Evolutionary conservation across 1,284 basidiomycete genomes (phyloP), one percentile per base, ranked within the genome.

Genomic region (Marasmius oreades): DNA sequence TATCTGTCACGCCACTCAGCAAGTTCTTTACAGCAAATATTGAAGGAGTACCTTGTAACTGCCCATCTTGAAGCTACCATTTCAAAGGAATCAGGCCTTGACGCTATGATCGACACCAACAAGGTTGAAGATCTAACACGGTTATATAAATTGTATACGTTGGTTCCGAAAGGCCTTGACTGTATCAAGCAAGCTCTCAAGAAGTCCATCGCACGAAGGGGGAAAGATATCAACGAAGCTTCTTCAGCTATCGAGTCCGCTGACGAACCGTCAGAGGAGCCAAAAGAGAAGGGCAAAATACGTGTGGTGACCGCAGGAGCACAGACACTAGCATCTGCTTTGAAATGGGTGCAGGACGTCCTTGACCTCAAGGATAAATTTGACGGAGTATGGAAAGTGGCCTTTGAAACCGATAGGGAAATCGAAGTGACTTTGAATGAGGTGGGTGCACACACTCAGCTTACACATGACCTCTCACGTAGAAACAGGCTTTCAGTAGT

Each of bases 341-440:
- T 98, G 55, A 88, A 87, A 67, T 99, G 97, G 97, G 96, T 99
- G 0, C 88, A 97, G 70, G 88, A 93, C 63, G 91, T 98, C 8
- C 77, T 99, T 10, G 85, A 89, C 59, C 77, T 99, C 58, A 98
- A 98, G 72, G 93, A 96, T 73, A 92, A 85, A 67, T 94, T 98
- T 67, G 93, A 98, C 64, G 66, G 66, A 10, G 72, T 97, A 8
- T 88, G 94, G 80, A 79, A 75, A 47, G 70, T 78, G 26, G 84
- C 92, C 1, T 95, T 97, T 67, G 73, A 75, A 24, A 81, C 75
- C 51, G 90, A 98, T 70, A 82, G 86, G 60, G 86, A 89, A 14
- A 69, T 98, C 1, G 95, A 97, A 71, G 88, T 86, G 55, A 80
- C 88, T 14, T 78, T 97, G 57, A 95, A 95, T 65, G 93, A 97